Evolutionary conservation across 768 basidiomycete species (phyloP), one percentile per base, ranked within the genome.

Genomic region (Hygrophorus pudorinus): DNA sequence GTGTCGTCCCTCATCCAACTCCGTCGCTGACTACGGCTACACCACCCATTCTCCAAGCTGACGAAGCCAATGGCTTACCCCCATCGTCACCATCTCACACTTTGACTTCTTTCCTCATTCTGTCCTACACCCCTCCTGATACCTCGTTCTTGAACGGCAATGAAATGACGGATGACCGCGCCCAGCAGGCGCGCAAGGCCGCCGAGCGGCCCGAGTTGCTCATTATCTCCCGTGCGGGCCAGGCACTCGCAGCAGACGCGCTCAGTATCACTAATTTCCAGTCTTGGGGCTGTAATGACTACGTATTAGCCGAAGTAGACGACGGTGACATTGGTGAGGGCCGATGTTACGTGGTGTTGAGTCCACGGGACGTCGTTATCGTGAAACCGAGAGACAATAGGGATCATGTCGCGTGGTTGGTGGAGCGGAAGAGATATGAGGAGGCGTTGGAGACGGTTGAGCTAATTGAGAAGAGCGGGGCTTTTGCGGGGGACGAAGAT

Each of bases 121-220:
- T 98, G 44, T 86, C 90, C 0, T 97, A 92, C 59, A 77, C 78
- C 16, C 76, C 88, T 0, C 80, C 91, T 3, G 88, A 93, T 53
- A 76, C 73, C 0, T 82, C 75, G 14, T 68, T 75, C 13, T 66
- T 70, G 39, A 29, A 41, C 17, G 40, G 33, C n/a, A 72, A 83
- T 46, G 85, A 89, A 58, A 75, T 80, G 67, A 80, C 78, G 0
- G 73, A 78, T 1, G 82, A 91, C 55, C 78, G 78, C 14, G 66
- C 67, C 1, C 75, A 76, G 53, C 88, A 94, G 59, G 78, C 82
- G 9, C 78, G 91, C 13, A 88, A 88, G 59, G 75, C 75, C 0
- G 87, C 92, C 0, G 85, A 89, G 50, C 82, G 87, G n/a, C 96
- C 96, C 5, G 94, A 98, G 62, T 72, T 99, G 39, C 79, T 90